Conservation (phyloP, 352 stramenopile genomes). For the Achlya hypogyna region DNA sequence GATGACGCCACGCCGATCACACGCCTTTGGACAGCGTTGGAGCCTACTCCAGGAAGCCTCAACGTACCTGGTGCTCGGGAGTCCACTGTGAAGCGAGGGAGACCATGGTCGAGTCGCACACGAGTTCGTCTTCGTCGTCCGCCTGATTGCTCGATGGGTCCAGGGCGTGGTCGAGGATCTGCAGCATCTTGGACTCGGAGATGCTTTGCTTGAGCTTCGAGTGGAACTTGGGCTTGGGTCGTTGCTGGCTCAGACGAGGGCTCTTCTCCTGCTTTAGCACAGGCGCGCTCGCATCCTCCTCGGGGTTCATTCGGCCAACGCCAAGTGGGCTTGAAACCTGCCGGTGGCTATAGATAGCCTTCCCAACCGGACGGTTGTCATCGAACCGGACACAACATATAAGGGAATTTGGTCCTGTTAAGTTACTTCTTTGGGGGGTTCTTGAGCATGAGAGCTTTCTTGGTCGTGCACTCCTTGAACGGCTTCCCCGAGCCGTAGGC, state of each 20-base stretch:
- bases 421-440: not conserved
- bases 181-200: conserved; percentile 19
- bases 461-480: conserved; percentile 62
- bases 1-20: conserved; percentile 13
- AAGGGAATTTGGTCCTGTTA: too few species aligned
- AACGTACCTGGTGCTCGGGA: not conserved
- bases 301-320: conserved; percentile 4
- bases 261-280: not conserved
- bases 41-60: not conserved
- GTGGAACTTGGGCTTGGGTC: conserved; percentile 2
- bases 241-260: not conserved
- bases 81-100: not conserved
- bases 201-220: conserved; percentile 21
- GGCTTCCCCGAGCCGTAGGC: conserved; percentile 60
- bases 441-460: conserved; percentile 24
- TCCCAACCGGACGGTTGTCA: not conserved
- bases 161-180: conserved; percentile 8
- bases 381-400: not conserved
- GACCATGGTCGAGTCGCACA: conserved; percentile 20
- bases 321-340: not conserved
- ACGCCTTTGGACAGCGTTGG: too few species aligned
- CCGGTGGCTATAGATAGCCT: not conserved
- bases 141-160: conserved; percentile 7
- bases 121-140: conserved; percentile 12
- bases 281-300: not conserved